Evolutionary conservation across 352 stramenopile genomes (phyloP).

Genomic region (Phytophthora multivora): DNA sequence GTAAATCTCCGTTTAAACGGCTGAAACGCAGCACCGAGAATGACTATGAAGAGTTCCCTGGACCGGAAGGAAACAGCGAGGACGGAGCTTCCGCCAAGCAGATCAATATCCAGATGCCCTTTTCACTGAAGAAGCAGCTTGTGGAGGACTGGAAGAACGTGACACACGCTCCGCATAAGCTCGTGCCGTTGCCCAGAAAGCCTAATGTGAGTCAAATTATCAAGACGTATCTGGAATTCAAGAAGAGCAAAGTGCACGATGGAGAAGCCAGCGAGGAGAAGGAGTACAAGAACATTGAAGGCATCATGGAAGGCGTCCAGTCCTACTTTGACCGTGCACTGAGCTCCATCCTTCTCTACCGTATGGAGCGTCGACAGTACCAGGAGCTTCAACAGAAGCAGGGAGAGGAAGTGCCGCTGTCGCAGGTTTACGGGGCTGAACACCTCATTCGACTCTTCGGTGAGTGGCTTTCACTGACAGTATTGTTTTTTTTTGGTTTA

Average conservation of each 20-base stretch:
- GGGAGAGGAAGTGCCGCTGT: constrained; percentile 58
- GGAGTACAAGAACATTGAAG: constrained; percentile 83
- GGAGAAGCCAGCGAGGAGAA: constrained; percentile 64
- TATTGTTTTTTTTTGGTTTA: neutral
- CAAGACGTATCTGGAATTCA: constrained; percentile 78
- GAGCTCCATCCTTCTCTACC: constrained; percentile 91
- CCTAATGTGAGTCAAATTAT: constrained; percentile 77
- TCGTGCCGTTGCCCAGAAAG: constrained; percentile 84
- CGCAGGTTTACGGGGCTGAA: constrained; percentile 92
- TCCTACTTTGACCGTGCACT: constrained; percentile 91
- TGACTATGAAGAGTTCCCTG: constrained; percentile 67
- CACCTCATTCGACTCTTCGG: constrained; percentile 91
- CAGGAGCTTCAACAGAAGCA: constrained; percentile 72
- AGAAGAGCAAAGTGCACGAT: constrained; percentile 68
- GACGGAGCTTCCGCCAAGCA: constrained; percentile 35
- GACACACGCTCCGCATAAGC: constrained; percentile 74
- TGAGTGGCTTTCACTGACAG: constrained; percentile 31
- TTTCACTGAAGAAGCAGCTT: constrained; percentile 92
- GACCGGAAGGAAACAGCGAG: constrained; percentile 9
- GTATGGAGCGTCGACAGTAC: constrained; percentile 91
- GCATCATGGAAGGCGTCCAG: constrained; percentile 85
- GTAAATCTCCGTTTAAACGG: constrained; percentile 80
- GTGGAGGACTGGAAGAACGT: constrained; percentile 92
- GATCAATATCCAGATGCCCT: constrained; percentile 85
- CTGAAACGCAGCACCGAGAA: constrained; percentile 69